Conservation (phyloP, 116 monocot genomes). For the Zostera marina region DNA sequence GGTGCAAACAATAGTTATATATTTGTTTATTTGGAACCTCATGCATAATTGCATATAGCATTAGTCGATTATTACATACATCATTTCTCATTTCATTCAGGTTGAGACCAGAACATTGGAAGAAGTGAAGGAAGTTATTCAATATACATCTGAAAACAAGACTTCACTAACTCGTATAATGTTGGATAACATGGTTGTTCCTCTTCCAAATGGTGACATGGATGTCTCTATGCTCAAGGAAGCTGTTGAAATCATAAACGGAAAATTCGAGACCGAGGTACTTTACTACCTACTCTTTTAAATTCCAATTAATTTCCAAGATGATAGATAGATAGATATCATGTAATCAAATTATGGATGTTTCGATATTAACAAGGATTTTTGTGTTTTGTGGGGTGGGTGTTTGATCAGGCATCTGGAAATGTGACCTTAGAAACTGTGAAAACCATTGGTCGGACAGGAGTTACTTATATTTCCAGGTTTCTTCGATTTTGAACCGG, state of each 20-base stretch:
- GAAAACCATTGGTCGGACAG: conserved; percentile 81
- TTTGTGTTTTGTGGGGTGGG: too few relatives aligned
- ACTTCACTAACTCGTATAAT: conserved; percentile 82
- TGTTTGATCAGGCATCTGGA: conserved; percentile 67
- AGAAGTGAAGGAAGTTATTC: conserved; percentile 70
- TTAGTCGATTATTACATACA: too few relatives aligned
- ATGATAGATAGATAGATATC: too few relatives aligned
- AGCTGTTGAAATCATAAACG: conserved; percentile 63
- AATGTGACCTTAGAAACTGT: conserved; percentile 93
- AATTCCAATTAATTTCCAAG: too few relatives aligned
- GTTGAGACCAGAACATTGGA: conserved; percentile 42
- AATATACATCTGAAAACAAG: conserved; percentile 51
- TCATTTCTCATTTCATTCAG: too few relatives aligned
- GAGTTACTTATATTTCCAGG: conserved; percentile 95
- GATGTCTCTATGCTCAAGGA: conserved; percentile 91
- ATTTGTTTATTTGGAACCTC: too few relatives aligned
- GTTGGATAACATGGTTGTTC: conserved; percentile 96
- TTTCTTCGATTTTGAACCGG: conserved; percentile 10
- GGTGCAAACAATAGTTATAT: conserved; percentile 42
- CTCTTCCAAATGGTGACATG: conserved; percentile 63
- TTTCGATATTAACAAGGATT: too few relatives aligned
- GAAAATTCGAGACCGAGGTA: conserved; percentile 95
- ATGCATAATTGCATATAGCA: too few relatives aligned
- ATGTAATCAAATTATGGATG: too few relatives aligned
- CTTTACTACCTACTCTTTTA: not conserved